Evolutionary conservation across 768 basidiomycete genomes (phyloP), one percentile per base, ranked within the genome.

Genomic region (Epithele typhae): DNA sequence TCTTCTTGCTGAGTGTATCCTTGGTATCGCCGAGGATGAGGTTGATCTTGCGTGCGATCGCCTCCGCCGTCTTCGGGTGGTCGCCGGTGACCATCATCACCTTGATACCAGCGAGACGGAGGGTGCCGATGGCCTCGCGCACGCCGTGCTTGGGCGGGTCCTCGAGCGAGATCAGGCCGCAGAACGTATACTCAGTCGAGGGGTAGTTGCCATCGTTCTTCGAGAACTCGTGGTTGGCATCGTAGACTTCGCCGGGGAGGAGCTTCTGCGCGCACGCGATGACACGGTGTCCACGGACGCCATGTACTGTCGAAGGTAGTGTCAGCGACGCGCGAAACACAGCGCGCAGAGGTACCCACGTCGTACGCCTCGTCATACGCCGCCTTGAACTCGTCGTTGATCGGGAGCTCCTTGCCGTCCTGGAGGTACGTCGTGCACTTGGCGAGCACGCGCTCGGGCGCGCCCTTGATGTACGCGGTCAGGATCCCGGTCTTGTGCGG

Each of bases 61-160:
- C 82, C 59, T 85, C 82, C 1, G 83, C 83, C 0, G 83, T 85
- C 64, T 84, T 83, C 1, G 82, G 82, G 61, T 85, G 82, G 56
- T 84, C 82, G 48, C 80, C 82, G 19, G 82, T 85, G 5, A 85
- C 79, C 83, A 85, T 85, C 78, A 84, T 84, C 25, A 85, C 81
- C 62, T 82, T 84, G 59, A 84, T 85, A 1, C 83, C 83, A 3
- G 83, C 82, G 7, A 83, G 70, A 46, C 83, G 75, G 42, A 85
- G 75, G 21, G 80, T 82, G 4, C 82, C 82, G 53, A 85, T 82
- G 9, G 82, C 83, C 55, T 85, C 81, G 25, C 83, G 77, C 11
- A 85, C 81, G 22, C 83, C 82, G 52, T 82, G 80, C 54, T 83
- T 84, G 4, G 82, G 82, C 12, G 82, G 82, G 59, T 85, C 83